These are phyloP conservation scores for Populus hybrid DNA, from an alignment of 441 rosid genomes.

Conservation along the genomic window DNA sequence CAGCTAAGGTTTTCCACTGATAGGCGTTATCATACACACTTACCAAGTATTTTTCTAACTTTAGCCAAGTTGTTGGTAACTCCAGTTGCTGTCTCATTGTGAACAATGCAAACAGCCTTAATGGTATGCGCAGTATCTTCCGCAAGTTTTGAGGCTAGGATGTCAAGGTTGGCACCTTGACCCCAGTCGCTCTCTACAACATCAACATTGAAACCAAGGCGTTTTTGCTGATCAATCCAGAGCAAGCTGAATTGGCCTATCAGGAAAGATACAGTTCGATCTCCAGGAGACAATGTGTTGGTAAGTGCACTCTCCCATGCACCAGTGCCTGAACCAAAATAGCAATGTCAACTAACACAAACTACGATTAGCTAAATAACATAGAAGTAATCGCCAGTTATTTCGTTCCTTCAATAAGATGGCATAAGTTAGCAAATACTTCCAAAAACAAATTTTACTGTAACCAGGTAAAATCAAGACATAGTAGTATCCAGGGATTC, in stretches of 20 bases:
- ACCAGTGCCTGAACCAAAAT: slow-evolving; percentile 63
- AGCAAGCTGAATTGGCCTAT: slow-evolving; percentile 96
- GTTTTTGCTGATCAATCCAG: slow-evolving; percentile 98
- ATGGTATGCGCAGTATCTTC: slow-evolving; percentile 68
- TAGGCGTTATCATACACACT: slow-evolving; percentile 7
- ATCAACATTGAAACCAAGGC: slow-evolving; percentile 90
- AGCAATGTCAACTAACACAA: neutral
- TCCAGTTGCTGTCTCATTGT: slow-evolving; percentile 94
- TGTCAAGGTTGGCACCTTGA: slow-evolving; percentile 86
- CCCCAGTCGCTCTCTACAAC: slow-evolving; percentile 97
- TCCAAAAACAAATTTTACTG: neutral
- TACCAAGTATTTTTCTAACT: slow-evolving; percentile 83
- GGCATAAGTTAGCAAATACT: neutral
- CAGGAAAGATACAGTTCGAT: slow-evolving; percentile 77
- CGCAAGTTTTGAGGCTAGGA: slow-evolving; percentile 71
- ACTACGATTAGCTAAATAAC: neutral
- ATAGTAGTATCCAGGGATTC: neutral
- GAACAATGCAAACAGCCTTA: slow-evolving; percentile 94
- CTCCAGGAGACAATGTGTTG: slow-evolving; percentile 96
- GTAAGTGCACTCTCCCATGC: slow-evolving; percentile 99
- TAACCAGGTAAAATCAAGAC: neutral
- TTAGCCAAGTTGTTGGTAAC: slow-evolving; percentile 88
- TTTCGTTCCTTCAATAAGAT: neutral
- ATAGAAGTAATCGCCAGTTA: neutral
- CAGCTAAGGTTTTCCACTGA: neutral